Conservation (phyloP, 139 green algal genomes). For the Chlamydomonas sp. region DNA sequence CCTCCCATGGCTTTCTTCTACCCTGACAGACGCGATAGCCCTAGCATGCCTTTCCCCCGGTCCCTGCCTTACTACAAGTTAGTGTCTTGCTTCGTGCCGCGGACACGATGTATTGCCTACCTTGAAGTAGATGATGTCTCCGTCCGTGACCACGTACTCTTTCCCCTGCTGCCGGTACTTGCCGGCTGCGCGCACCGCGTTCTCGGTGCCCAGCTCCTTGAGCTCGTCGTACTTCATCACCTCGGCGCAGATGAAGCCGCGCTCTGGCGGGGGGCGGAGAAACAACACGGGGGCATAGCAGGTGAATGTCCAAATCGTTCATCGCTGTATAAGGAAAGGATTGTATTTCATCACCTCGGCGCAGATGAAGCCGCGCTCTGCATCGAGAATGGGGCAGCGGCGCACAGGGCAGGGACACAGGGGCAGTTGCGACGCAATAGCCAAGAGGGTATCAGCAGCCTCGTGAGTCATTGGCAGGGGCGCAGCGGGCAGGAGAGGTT, state of each 20-base stretch:
- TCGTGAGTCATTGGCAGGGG: too few species aligned
- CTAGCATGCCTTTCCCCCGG: not conserved
- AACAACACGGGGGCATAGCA: too few species aligned
- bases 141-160: slow-evolving; percentile 87
- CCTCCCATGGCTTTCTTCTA: too few species aligned
- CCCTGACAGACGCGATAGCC: too few species aligned
- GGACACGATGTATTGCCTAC: not conserved
- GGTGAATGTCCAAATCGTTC: too few species aligned
- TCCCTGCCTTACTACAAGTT: not conserved
- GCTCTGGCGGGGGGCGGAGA: slow-evolving; percentile 57
- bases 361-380: slow-evolving; percentile 98
- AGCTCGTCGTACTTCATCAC: slow-evolving; percentile 88
- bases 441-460: too few species aligned
- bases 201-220: slow-evolving; percentile 84
- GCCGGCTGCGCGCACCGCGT: slow-evolving; percentile 90
- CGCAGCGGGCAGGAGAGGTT: too few species aligned
- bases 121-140: slow-evolving; percentile 97
- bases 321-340: not conserved
- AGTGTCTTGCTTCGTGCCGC: not conserved
- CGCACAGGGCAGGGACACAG: not conserved
- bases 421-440: not conserved
- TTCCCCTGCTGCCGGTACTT: slow-evolving; percentile 98
- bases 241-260: slow-evolving; percentile 98
- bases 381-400: not conserved
- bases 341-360: slow-evolving; percentile 89